Evolutionary conservation across 1,284 basidiomycete species (phyloP), one percentile per base, ranked within the genome.

Genomic region (Fomitopsis palustris): DNA sequence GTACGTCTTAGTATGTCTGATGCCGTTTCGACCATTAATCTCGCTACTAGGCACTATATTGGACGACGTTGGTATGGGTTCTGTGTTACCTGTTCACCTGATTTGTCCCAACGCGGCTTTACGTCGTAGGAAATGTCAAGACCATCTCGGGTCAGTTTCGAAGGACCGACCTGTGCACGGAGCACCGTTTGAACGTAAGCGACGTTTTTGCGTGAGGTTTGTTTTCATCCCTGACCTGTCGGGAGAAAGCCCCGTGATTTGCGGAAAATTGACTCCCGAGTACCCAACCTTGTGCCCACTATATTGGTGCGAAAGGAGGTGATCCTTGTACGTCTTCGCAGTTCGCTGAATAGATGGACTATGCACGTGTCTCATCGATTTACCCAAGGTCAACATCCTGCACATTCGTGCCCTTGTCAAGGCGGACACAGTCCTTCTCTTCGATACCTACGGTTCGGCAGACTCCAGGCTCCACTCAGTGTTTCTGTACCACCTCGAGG

Each of bases 391-490:
- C 57, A 98, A 97, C 65, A 92, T 98, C 51, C 83, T 98, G 38
- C 95, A 98, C 71, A 92, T 98, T 54, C 87, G 96, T 55, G 95
- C 95, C 1, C 84, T 98, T 51, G 89, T 99, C 72, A 98, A 98
- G 75, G 88, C 93, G 5, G 93, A 98, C 71, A 82, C 90, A 39
- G 93, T 98, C 42, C 81, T 98, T 45, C 82, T 99, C 25, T 98
- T 99, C 71, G 95, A 98, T 70, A 88, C 90, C 1, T 93, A 88
- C 69, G 93, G 93, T 4, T 92, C 88, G 25, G 84, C 87, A 19
- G 93, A 96, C 72, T 92, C 90, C 8, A 82, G 89, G 60, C 81
- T 95, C 1, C 92, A 95, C 69, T 90, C 90, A 37, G 87, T 90
- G 4, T 95, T 96, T 72, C 78, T 95, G 58, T 93, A 92, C 71